Conservation (phyloP, 1,139 yeast genomes). For the Tardiomyces digboiensis region DNA sequence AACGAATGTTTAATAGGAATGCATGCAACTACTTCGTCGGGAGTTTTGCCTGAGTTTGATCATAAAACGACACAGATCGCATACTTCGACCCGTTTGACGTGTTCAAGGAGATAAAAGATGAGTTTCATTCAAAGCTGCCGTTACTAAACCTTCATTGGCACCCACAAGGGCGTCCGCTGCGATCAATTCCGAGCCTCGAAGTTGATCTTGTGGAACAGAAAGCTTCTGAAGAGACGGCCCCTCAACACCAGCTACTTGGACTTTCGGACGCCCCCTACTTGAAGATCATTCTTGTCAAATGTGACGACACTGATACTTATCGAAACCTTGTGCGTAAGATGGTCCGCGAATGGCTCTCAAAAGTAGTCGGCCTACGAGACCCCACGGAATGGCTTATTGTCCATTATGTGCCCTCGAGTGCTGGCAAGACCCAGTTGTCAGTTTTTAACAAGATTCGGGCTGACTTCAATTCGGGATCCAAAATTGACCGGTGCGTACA, state of each 20-base stretch:
- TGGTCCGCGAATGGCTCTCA: conserved; percentile 72
- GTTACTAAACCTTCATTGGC: conserved; percentile 75
- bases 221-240: conserved; percentile 30
- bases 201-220: conserved; percentile 53
- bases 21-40: neutral
- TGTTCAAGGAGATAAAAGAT: conserved; percentile 44
- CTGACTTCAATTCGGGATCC: conserved; percentile 46
- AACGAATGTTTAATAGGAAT: too few species aligned
- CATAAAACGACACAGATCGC: conserved; percentile 38
- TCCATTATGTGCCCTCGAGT: conserved; percentile 36
- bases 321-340: conserved; percentile 67
- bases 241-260: conserved; percentile 34
- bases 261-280: conserved; percentile 40
- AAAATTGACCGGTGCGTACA: conserved; percentile 28
- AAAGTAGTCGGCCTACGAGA: conserved; percentile 36
- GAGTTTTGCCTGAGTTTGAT: conserved; percentile 4
- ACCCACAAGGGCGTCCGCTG: conserved; percentile 43
- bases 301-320: conserved; percentile 64
- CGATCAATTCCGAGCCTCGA: conserved; percentile 61
- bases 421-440: conserved; percentile 43
- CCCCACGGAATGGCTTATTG: conserved; percentile 56
- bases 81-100: conserved; percentile 79
- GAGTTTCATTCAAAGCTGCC: conserved; percentile 50
- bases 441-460: conserved; percentile 51
- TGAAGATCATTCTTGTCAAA: conserved; percentile 60